Percentiles rank a stretch among this genome's conserved stretches.
These are phyloP conservation scores for Leccinum ochraceum DNA, from an alignment of 768 basidiomycete species.

Conservation along the genomic window DNA sequence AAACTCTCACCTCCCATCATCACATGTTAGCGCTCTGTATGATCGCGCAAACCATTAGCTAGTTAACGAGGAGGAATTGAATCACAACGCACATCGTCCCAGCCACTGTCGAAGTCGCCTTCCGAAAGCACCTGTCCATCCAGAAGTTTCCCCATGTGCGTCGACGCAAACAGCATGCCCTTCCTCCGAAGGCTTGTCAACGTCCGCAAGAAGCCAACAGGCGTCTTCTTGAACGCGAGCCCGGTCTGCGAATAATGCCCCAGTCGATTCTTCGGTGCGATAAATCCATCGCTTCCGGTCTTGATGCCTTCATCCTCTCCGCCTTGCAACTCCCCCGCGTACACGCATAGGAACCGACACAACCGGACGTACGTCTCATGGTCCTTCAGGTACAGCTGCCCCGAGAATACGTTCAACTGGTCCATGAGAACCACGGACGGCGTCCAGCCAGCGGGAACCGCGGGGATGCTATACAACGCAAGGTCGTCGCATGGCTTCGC, in stretches of 20 bases:
- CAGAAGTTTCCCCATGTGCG: neutral
- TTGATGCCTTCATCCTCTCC: neutral
- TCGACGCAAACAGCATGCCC: neutral
- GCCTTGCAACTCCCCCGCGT: neutral
- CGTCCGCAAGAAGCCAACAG: conserved; percentile 1
- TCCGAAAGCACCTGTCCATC: neutral
- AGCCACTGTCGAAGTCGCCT: conserved; percentile 5
- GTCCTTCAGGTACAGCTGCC: conserved; percentile 1
- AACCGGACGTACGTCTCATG: conserved; percentile 24
- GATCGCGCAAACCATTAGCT: neutral
- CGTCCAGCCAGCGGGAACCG: neutral
- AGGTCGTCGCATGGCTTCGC: conserved; percentile 33
- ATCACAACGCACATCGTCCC: conserved; percentile 3
- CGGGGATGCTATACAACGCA: neutral
- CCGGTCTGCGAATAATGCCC: neutral
- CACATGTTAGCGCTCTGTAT: neutral
- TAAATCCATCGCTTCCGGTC: conserved; percentile 13
- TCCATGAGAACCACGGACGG: neutral
- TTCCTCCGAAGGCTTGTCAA: neutral
- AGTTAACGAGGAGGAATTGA: neutral
- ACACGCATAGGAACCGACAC: neutral
- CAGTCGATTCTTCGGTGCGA: neutral
- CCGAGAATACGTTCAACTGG: neutral
- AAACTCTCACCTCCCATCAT: neutral
- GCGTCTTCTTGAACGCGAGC: conserved; percentile 34